A percentile compares a stretch with the other conserved stretches of the same genome.
phyloP scores from a whole-genome alignment of 73 alveolate species.

The Uronychia setigera region DNA sequence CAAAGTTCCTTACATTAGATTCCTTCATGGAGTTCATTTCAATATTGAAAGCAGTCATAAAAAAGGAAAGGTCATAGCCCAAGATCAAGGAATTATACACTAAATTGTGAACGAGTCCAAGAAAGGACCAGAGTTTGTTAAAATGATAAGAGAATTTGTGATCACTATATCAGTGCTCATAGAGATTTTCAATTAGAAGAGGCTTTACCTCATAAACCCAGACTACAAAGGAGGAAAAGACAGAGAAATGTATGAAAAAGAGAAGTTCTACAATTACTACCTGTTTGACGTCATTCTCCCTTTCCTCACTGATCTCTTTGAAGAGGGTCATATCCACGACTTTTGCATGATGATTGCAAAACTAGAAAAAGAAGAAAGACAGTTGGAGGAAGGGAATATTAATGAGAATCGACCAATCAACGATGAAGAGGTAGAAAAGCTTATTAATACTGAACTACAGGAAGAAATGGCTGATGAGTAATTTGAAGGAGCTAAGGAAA shows the following conservation, averaged over 20 bases:
- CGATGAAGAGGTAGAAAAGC: not conserved
- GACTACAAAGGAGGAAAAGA: not conserved
- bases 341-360: not conserved
- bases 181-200: not conserved
- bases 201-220: not conserved
- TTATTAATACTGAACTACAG: not conserved
- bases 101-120: not conserved
- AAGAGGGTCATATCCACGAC: not conserved
- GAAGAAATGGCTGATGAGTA: not conserved
- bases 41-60: not conserved
- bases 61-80: not conserved
- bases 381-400: not conserved
- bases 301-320: not conserved
- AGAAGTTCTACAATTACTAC: not conserved
- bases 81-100: not conserved
- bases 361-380: not conserved
- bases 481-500: not conserved
- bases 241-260: not conserved
- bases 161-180: not conserved
- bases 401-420: too few species aligned
- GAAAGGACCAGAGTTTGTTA: not conserved
- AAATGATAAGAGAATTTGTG: not conserved
- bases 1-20: not conserved
- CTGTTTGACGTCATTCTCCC: not conserved
- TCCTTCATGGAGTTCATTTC: slow-evolving; percentile 7